phyloP scores from a whole-genome alignment of 176 grass and related monocot species.

The Puya raimondii region DNA sequence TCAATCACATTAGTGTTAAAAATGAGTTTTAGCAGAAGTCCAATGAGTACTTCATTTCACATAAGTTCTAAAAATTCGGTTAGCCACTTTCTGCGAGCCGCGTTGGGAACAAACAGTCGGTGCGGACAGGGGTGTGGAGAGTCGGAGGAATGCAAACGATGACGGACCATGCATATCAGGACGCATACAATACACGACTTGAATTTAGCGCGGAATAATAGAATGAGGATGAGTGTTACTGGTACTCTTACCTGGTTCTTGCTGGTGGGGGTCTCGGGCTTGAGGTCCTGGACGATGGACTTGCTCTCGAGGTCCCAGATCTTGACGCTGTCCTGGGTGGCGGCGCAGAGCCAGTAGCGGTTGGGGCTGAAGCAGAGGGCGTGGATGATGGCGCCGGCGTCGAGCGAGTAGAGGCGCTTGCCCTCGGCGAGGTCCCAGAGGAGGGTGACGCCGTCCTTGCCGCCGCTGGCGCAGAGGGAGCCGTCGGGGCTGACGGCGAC shows the following conservation, averaged over 20 bases:
- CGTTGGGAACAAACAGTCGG: too few relatives aligned
- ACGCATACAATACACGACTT: too few relatives aligned
- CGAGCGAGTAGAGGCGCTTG: slow-evolving; percentile 45
- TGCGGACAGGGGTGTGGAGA: too few relatives aligned
- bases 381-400: slow-evolving; percentile 47
- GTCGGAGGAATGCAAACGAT: too few relatives aligned
- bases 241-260: slow-evolving; percentile 38
- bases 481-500: slow-evolving; percentile 57
- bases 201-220: too few relatives aligned
- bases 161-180: too few relatives aligned
- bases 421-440: slow-evolving; percentile 47
- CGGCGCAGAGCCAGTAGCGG: slow-evolving; percentile 63
- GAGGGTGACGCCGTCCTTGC: slow-evolving; percentile 37
- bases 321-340: slow-evolving; percentile 46
- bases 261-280: slow-evolving; percentile 36
- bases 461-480: slow-evolving; percentile 48
- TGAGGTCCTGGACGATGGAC: slow-evolving; percentile 56
- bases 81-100: too few relatives aligned
- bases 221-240: too few relatives aligned
- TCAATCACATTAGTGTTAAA: too few relatives aligned
- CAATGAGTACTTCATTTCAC: too few relatives aligned
- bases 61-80: too few relatives aligned
- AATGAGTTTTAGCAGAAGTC: too few relatives aligned
- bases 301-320: slow-evolving; percentile 70
- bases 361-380: slow-evolving; percentile 64